Evolutionary conservation across 371 early-diverging fungal genomes (phyloP).

Genomic region (Syncephalastrum racemosum): DNA sequence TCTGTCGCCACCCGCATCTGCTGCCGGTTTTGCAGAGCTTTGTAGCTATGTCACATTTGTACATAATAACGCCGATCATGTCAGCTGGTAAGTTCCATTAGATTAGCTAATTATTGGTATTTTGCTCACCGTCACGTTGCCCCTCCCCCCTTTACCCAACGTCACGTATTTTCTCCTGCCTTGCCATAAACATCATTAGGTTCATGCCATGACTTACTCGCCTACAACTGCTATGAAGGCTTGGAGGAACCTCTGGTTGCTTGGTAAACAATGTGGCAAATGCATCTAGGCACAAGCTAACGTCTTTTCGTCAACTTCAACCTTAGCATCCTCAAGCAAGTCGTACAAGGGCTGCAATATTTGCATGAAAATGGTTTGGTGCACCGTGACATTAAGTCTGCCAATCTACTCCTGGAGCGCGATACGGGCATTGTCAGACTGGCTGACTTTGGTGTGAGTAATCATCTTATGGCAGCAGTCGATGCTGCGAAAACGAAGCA

Average conservation of each 20-base stretch:
- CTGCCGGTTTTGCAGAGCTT: conserved; percentile 68
- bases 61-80: conserved; percentile 70
- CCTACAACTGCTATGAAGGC: conserved; percentile 22
- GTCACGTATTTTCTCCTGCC: too few species aligned
- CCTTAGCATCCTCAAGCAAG: conserved; percentile 77
- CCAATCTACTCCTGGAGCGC: conserved; percentile 88
- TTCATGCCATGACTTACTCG: conserved; percentile 43
- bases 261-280: conserved; percentile 17
- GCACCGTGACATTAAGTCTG: conserved; percentile 96
- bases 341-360: conserved; percentile 85
- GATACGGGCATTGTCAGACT: conserved; percentile 44
- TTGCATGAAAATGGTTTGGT: conserved; percentile 91
- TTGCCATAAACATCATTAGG: conserved; percentile 13
- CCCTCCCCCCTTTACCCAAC: too few species aligned
- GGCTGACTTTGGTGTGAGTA: conserved; percentile 52
- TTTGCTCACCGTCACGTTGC: neutral
- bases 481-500: neutral
- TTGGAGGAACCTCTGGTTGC: conserved; percentile 37
- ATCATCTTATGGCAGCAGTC: conserved; percentile 19
- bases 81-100: conserved; percentile 47
- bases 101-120: conserved; percentile 4
- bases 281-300: neutral
- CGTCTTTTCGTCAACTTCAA: neutral
- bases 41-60: conserved; percentile 55
- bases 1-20: conserved; percentile 67